Evolutionary conservation across 2,329 filamentous ascomycete genomes (phyloP).

Genomic region (Colletotrichum limetticola): DNA sequence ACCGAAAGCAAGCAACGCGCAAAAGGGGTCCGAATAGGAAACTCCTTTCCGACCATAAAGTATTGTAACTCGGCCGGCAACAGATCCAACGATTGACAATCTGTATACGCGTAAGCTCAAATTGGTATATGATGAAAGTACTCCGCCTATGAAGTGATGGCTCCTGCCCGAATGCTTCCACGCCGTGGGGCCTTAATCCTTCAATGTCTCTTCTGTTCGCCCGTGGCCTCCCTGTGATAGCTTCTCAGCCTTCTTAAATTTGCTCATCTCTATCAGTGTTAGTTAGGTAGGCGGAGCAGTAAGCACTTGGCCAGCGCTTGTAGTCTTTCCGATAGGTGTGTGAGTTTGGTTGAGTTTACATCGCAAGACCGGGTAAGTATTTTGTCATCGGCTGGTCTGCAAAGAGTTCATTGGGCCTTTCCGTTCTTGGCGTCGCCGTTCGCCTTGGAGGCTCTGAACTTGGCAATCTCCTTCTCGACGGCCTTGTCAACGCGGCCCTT

Average conservation of each 20-base stretch:
- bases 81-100: slow-evolving; percentile 33
- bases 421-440: slow-evolving; percentile 54
- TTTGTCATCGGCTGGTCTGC: slow-evolving; percentile 7
- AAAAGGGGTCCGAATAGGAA: slow-evolving; percentile 13
- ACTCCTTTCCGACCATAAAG: slow-evolving; percentile 13
- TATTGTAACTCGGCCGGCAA: slow-evolving; percentile 11
- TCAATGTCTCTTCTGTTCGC: slow-evolving; percentile 11
- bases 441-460: slow-evolving; percentile 71
- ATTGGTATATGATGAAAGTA: slow-evolving; percentile 34
- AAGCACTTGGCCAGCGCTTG: slow-evolving; percentile 1
- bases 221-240: neutral
- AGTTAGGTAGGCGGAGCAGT: neutral
- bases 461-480: slow-evolving; percentile 80
- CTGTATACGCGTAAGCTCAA: slow-evolving; percentile 34
- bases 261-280: neutral
- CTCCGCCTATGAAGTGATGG: slow-evolving; percentile 32
- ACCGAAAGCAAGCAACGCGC: slow-evolving; percentile 22
- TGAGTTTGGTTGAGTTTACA: neutral
- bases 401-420: slow-evolving; percentile 58
- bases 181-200: slow-evolving; percentile 9
- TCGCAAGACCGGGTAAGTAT: slow-evolving; percentile 4
- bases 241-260: neutral
- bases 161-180: slow-evolving; percentile 26
- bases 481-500: slow-evolving; percentile 82
- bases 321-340: neutral